Evolutionary conservation across 768 basidiomycete genomes (phyloP).

Genomic region (Tulasnella sp.): DNA sequence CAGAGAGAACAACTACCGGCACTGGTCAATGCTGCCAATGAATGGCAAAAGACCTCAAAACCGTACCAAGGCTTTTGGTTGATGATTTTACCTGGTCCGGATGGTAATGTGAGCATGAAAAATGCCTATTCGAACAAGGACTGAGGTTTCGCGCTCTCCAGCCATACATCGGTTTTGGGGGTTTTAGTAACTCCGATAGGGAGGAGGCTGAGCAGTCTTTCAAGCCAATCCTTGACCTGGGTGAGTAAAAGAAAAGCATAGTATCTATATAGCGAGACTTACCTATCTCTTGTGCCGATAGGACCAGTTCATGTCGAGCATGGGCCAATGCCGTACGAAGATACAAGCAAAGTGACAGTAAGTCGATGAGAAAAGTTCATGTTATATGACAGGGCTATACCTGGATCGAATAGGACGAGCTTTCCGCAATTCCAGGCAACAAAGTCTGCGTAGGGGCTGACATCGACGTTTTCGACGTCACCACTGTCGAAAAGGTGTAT

Average conservation of each 20-base stretch:
- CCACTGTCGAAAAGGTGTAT: neutral
- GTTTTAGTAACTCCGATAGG: neutral
- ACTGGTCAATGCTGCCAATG: neutral
- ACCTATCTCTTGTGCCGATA: neutral
- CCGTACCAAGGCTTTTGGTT: neutral
- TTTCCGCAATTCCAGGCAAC: neutral
- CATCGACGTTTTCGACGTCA: neutral
- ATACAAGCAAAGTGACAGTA: neutral
- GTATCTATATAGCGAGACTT: neutral
- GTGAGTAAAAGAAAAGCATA: neutral
- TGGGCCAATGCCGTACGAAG: neutral
- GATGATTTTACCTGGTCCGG: neutral
- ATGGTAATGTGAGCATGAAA: neutral
- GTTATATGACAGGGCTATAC: neutral
- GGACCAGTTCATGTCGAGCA: neutral
- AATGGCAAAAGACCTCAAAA: neutral
- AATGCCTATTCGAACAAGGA: neutral
- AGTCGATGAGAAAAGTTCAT: neutral
- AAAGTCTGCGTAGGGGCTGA: neutral
- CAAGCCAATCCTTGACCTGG: neutral
- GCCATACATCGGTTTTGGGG: neutral
- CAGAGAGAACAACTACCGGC: neutral
- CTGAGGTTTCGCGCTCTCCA: neutral
- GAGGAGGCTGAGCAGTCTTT: constrained; percentile 6
- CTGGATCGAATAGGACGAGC: neutral